Conservation (phyloP, 768 basidiomycete genomes). For the Crepidotus variabilis region DNA sequence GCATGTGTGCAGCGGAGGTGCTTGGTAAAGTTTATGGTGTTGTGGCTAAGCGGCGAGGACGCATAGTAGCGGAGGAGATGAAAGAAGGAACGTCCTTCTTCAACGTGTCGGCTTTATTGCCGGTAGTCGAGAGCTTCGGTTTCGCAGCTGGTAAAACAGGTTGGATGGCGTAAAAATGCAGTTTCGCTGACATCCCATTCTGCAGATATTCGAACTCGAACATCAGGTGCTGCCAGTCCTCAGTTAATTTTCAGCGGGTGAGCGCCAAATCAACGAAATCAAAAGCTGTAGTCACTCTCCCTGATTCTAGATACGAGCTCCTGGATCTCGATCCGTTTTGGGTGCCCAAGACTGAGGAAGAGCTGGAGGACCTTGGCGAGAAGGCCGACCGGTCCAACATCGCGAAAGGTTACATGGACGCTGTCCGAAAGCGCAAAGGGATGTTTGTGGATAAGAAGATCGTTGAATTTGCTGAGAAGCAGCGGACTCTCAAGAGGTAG, state of each 20-base stretch:
- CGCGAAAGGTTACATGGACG: slow-evolving; percentile 92
- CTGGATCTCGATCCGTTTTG: slow-evolving; percentile 95
- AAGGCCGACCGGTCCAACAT: slow-evolving; percentile 92
- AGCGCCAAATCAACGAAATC: slow-evolving; percentile 19
- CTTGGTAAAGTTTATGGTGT: slow-evolving; percentile 97
- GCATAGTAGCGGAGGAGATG: slow-evolving; percentile 97
- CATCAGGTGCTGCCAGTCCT: slow-evolving; percentile 95
- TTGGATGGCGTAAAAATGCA: background rate
- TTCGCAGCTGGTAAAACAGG: slow-evolving; percentile 81
- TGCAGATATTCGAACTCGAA: slow-evolving; percentile 90
- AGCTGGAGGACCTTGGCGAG: slow-evolving; percentile 94
- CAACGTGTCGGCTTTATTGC: slow-evolving; percentile 84
- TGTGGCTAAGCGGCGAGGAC: slow-evolving; percentile 84
- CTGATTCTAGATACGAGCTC: slow-evolving; percentile 71
- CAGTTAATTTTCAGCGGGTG: slow-evolving; percentile 96
- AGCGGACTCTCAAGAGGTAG: slow-evolving; percentile 77
- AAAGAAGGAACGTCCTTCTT: slow-evolving; percentile 97
- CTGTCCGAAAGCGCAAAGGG: slow-evolving; percentile 87
- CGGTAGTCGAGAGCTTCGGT: slow-evolving; percentile 96
- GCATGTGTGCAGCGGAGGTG: slow-evolving; percentile 69
- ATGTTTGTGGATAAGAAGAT: slow-evolving; percentile 95
- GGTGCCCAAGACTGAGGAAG: slow-evolving; percentile 97
- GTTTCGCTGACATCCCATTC: background rate
- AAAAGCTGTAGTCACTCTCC: slow-evolving; percentile 3
- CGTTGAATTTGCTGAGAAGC: slow-evolving; percentile 95